Conservation (phyloP, 23 red algal genomes). For the Gracilaria domingensis region DNA sequence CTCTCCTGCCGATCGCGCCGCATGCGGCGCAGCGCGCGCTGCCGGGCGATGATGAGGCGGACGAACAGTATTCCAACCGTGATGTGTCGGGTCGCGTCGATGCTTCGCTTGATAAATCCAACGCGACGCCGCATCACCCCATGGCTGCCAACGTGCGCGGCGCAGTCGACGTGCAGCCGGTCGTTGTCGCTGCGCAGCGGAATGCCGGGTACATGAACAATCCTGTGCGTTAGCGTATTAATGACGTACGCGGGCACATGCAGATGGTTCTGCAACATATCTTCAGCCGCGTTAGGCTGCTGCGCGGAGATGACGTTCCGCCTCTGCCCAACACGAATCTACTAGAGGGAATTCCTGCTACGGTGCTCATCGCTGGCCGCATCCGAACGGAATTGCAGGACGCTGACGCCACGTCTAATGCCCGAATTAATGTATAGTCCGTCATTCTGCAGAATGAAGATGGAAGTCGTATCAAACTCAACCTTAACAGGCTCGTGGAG, state of each 20-base stretch:
- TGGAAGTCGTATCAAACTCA: slow-evolving; percentile 49
- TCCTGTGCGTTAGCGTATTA: slow-evolving; percentile 1
- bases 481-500: slow-evolving; percentile 21
- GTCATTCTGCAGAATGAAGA: slow-evolving; percentile 66
- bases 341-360: background rate
- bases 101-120: background rate
- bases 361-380: slow-evolving; percentile 19
- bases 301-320: slow-evolving; percentile 18
- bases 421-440: slow-evolving; percentile 32
- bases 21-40: background rate
- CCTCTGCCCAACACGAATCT: background rate
- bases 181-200: background rate
- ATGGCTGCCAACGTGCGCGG: background rate
- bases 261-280: background rate
- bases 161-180: background rate
- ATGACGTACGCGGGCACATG: slow-evolving; percentile 20
- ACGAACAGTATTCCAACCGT: slow-evolving; percentile 22
- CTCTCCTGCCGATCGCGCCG: no score
- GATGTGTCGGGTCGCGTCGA: slow-evolving; percentile 48
- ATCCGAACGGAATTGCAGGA: slow-evolving; percentile 63
- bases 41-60: background rate
- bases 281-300: background rate
- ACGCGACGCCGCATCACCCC: background rate
- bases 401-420: background rate
- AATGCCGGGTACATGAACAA: slow-evolving; percentile 46